Evolutionary conservation across 345 rosid genomes (phyloP).

Genomic region (Draba incana): DNA sequence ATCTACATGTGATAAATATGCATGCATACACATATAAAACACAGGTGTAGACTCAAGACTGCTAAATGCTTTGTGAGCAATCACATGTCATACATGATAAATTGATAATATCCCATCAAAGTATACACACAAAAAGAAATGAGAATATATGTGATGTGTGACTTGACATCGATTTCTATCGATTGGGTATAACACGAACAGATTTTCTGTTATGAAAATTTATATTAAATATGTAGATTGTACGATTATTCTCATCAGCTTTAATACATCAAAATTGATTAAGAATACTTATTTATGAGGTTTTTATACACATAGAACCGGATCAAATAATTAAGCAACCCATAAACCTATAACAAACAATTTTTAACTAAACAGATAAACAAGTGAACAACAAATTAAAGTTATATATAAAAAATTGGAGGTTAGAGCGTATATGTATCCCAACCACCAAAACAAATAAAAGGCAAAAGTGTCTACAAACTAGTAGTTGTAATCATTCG

Average conservation of each 20-base stretch:
- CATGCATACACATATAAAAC: not conserved
- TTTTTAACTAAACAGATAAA: not conserved
- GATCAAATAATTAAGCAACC: not conserved
- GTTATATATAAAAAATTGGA: slow-evolving; percentile 17
- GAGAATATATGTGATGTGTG: too few relatives aligned
- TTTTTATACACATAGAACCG: too few relatives aligned
- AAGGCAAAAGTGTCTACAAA: not conserved
- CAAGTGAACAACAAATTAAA: not conserved
- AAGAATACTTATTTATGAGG: too few relatives aligned
- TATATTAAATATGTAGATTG: not conserved
- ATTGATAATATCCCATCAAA: not conserved
- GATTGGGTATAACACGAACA: not conserved
- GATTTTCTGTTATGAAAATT: not conserved
- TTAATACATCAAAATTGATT: not conserved
- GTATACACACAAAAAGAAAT: too few relatives aligned
- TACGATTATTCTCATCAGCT: not conserved
- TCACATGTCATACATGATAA: not conserved
- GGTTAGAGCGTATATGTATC: slow-evolving; percentile 34
- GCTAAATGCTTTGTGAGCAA: not conserved
- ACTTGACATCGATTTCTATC: too few relatives aligned
- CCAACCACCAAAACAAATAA: slow-evolving; percentile 39
- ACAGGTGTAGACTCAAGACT: not conserved
- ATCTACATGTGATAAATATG: too few relatives aligned
- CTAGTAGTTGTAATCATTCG: not conserved
- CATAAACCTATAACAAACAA: not conserved